Base-by-base conservation (phyloP, 2,329 filamentous ascomycete genomes). In the Pyrenochaeta sp. region DNA sequence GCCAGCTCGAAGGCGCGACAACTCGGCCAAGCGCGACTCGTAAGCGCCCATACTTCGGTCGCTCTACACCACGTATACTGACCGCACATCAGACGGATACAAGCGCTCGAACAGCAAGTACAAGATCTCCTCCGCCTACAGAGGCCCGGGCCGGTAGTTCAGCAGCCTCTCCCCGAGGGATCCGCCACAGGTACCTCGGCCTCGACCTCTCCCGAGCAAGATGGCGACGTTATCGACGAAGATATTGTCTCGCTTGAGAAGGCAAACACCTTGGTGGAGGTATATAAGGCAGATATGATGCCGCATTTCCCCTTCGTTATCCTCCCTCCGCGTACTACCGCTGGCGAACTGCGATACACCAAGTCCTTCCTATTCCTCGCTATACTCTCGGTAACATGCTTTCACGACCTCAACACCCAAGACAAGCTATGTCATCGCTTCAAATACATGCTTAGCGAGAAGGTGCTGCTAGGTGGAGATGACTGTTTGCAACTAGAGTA, bases 221-320 rank as follows among this genome's bases (percentile, higher is more conserved):
- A 71, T 46, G 64, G 65, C 61, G 72, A 73, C 52, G 58, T 73
- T 27, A 62, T 74, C 45, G 71, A 73, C 54, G 64, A 70, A 45
- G 71, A 71, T 36, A 59, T 74, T 28, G 50, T 74, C 46, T 66
- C 67, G 4, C 52, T 66, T 3, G 70, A 74, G 56, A 58, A 56
- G 30, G 72, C 72, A 3, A 65, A 64, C 50, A 67, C 59, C 12
- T 63, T 76, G 40, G 55, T 77, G 19, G 65, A 73, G 19, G 53
- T 69, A 27, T 79, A 77, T 66, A 74, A 68, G 58, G 66, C 64
- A 3, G 68, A 67, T 10, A 76, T 79, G 69, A 77, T 72, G 64
- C 68, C 72, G 0, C 69, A 78, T 57, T 78, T 79, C 34, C 77
- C 77, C 4, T 79, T 79, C 45, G 69, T 79, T 7, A 65, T 77